These are phyloP conservation scores for Withania somnifera DNA, from an alignment of 305 asterid species.

Conservation along the genomic window DNA sequence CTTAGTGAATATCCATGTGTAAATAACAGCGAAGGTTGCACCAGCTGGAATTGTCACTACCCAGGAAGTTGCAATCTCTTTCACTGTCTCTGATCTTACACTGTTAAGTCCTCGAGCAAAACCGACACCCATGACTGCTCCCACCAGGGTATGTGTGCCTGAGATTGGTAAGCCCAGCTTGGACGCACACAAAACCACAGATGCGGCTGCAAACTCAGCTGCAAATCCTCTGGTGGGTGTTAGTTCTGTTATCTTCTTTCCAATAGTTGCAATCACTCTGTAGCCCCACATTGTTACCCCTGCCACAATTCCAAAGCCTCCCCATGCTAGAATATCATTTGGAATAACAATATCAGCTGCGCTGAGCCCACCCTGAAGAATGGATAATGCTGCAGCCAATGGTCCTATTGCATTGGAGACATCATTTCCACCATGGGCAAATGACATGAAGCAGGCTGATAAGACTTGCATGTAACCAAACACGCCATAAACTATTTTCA, in stretches of 20 bases:
- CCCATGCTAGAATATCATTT: conserved; percentile 91
- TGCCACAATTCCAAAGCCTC: conserved; percentile 95
- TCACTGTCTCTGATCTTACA: conserved; percentile 85
- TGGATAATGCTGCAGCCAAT: conserved; percentile 72
- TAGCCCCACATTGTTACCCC: conserved; percentile 91
- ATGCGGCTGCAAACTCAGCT: conserved; percentile 94
- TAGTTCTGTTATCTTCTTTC: conserved; percentile 85
- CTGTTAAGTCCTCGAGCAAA: conserved; percentile 86
- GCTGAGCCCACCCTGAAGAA: conserved; percentile 66
- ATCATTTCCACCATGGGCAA: conserved; percentile 95
- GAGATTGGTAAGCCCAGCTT: conserved; percentile 87
- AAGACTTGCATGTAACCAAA: conserved; percentile 88
- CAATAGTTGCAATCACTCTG: conserved; percentile 74
- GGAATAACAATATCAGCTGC: conserved; percentile 67
- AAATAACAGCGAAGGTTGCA: conserved; percentile 59
- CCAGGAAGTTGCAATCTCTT: conserved; percentile 87
- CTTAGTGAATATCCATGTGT: conserved; percentile 78
- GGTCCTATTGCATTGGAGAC: conserved; percentile 95
- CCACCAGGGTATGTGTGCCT: conserved; percentile 87
- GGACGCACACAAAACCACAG: conserved; percentile 72
- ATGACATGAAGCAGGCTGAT: conserved; percentile 95
- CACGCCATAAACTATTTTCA: conserved; percentile 80
- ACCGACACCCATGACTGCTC: conserved; percentile 96
- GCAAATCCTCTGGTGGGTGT: conserved; percentile 95
- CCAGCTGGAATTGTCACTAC: conserved; percentile 80